These are phyloP conservation scores for Heteromeles arbutifolia DNA, from an alignment of 306 rosid genomes.

Conservation along the genomic window DNA sequence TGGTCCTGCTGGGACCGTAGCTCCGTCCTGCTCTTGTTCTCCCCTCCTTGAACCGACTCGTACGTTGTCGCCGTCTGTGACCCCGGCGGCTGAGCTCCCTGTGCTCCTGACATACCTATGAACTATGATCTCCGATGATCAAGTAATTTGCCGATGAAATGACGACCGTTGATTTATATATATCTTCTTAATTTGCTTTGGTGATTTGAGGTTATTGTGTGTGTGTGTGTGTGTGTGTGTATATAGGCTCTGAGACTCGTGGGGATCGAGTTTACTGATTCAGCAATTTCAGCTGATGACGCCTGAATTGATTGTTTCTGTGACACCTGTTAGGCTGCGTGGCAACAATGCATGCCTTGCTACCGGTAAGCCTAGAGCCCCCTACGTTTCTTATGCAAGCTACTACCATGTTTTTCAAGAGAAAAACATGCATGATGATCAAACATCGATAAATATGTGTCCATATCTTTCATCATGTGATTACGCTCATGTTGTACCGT, in stretches of 20 bases:
- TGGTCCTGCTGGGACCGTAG: conserved; percentile 53
- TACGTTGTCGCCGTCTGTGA: conserved; percentile 60
- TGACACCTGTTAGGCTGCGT: background rate
- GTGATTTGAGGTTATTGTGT: background rate
- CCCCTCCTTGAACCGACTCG: conserved; percentile 57
- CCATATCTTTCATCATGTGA: no score
- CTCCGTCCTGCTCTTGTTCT: conserved; percentile 53
- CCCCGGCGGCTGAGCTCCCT: conserved; percentile 66
- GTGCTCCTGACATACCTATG: conserved; percentile 68
- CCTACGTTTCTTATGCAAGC: background rate
- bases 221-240: background rate
- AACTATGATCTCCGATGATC: no score
- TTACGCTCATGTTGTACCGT: no score
- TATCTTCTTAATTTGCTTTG: no score
- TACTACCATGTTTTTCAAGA: background rate
- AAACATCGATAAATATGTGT: no score
- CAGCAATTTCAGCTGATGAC: background rate
- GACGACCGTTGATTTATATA: background rate
- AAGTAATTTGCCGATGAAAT: no score
- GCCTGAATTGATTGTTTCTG: background rate
- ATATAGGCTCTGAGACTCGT: background rate
- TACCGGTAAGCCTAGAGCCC: background rate
- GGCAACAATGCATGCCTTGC: background rate
- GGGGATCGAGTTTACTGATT: background rate
- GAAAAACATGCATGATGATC: background rate